Conservation (phyloP, 1,284 basidiomycete species). For the Trametes versicolor region DNA sequence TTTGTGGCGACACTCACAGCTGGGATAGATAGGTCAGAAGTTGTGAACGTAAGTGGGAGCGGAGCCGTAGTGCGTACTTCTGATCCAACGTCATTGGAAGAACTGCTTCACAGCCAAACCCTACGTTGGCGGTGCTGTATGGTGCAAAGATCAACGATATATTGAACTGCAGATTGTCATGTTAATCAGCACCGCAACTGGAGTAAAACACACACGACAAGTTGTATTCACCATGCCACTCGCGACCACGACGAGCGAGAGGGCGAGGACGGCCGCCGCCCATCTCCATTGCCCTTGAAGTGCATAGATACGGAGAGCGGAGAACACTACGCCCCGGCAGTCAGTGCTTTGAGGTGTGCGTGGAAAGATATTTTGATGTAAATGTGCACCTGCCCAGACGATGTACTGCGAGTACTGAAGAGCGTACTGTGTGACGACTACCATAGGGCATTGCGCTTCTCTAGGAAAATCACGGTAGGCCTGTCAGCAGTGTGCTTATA, state of each 20-base stretch:
- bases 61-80: background rate
- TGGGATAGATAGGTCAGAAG: too few species aligned
- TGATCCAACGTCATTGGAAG: background rate
- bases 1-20: too few species aligned
- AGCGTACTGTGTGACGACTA: too few species aligned
- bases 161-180: too few species aligned
- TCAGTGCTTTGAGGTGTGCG: background rate
- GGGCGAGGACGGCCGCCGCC: background rate
- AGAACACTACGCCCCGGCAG: background rate
- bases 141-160: too few species aligned
- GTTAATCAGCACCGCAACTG: background rate
- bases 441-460: too few species aligned
- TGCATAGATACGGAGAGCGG: background rate
- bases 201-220: background rate
- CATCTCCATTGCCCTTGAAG: background rate
- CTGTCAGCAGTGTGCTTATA: too few species aligned
- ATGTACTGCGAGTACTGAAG: background rate
- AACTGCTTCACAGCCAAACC: too few species aligned
- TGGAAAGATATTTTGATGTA: background rate
- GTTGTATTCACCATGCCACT: too few species aligned
- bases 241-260: background rate
- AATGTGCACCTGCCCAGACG: background rate
- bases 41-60: background rate
- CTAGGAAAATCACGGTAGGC: too few species aligned
- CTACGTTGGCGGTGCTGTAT: too few species aligned